Evolutionary conservation across 257 asterid species (phyloP).

Genomic region (Solanum lycopersicoides): DNA sequence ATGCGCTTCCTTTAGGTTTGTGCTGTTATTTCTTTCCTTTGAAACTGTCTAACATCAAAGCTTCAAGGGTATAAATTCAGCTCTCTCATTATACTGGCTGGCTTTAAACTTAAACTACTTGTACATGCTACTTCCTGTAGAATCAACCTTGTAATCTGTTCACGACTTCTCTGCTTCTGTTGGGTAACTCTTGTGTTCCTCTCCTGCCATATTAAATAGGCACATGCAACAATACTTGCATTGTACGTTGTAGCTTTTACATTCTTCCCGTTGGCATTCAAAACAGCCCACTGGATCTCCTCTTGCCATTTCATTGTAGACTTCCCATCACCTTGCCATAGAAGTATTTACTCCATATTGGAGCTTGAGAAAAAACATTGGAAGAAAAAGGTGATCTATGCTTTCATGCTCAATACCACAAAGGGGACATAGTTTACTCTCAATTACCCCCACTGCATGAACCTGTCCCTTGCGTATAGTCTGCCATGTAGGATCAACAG

Average conservation of each 20-base stretch:
- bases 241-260: neutral
- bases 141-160: neutral
- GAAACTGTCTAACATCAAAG: neutral
- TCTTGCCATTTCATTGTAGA: neutral
- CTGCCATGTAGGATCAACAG: neutral
- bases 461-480: neutral
- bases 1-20: neutral
- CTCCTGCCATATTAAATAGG: neutral
- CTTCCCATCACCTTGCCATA: neutral
- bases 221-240: neutral
- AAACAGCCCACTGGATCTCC: neutral
- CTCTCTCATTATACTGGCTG: neutral
- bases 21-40: neutral
- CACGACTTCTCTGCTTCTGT: neutral
- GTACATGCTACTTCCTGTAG: neutral
- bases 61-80: neutral
- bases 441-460: neutral
- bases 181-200: neutral
- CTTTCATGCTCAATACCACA: neutral
- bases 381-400: neutral
- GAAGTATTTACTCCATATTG: neutral
- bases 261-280: neutral
- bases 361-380: neutral
- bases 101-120: neutral
- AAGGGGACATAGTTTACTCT: neutral